A percentile compares a stretch with the other conserved stretches of the same genome.
These are phyloP conservation scores for Harringtonia aguacate DNA, from an alignment of 2,329 filamentous ascomycete species.

Conservation along the genomic window DNA sequence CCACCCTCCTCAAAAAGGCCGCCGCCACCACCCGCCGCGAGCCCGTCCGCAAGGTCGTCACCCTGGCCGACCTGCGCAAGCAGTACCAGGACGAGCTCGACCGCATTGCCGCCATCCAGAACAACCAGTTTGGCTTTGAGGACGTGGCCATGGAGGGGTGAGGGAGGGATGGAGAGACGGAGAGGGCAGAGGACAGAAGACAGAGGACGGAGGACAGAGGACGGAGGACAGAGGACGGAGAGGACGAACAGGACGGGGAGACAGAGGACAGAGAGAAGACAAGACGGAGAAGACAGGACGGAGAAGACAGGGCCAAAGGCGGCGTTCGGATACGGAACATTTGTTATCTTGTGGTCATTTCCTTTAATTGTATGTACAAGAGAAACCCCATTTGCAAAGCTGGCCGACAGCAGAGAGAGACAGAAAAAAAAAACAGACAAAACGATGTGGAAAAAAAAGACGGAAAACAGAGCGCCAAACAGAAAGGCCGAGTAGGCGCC, in stretches of 20 bases:
- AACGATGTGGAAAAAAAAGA: too few relatives aligned
- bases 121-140: constrained; percentile 75
- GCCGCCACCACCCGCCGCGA: constrained; percentile 12
- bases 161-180: neutral
- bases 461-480: too few relatives aligned
- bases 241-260: neutral
- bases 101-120: constrained; percentile 75
- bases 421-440: too few relatives aligned
- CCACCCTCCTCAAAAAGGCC: constrained; percentile 15
- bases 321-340: too few relatives aligned
- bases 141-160: constrained; percentile 37
- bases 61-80: constrained; percentile 73
- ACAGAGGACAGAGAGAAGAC: neutral
- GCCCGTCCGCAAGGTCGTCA: constrained; percentile 65
- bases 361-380: neutral
- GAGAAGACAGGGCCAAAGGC: neutral
- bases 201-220: too few relatives aligned
- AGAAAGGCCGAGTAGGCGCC: too few relatives aligned
- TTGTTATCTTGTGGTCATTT: neutral
- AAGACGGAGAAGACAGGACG: neutral
- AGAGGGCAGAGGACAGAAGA: neutral
- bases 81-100: constrained; percentile 89
- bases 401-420: neutral
- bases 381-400: neutral
- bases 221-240: too few relatives aligned